phyloP scores from a whole-genome alignment of 2,329 filamentous ascomycete genomes.

The Bipolaris gigantea region DNA sequence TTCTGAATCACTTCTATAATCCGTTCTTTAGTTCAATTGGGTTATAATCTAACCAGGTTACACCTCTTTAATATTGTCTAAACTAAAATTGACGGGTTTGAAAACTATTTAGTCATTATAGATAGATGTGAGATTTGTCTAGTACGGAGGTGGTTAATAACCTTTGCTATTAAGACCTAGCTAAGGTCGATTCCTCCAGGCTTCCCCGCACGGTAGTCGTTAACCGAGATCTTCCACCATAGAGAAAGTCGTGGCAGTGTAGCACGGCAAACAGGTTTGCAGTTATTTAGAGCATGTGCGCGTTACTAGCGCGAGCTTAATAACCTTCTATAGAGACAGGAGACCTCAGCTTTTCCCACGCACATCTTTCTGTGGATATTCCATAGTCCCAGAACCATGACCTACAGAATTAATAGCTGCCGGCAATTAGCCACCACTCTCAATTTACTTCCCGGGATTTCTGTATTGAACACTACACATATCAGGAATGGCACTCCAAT shows the following conservation, averaged over 20 bases:
- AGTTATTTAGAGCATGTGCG: background rate
- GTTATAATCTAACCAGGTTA: too few species aligned
- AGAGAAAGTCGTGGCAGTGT: background rate
- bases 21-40: too few species aligned
- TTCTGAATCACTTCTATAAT: too few species aligned
- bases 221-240: background rate
- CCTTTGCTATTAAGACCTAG: too few species aligned
- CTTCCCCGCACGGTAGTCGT: background rate
- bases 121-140: too few species aligned
- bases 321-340: background rate
- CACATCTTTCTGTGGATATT: background rate
- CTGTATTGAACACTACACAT: conserved; percentile 12
- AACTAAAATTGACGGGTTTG: too few species aligned
- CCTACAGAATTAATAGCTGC: conserved; percentile 6
- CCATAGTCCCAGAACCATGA: background rate
- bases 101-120: too few species aligned
- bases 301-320: background rate
- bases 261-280: background rate
- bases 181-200: background rate
- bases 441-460: conserved; percentile 1
- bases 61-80: too few species aligned
- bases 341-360: background rate
- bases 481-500: conserved; percentile 4
- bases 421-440: conserved; percentile 8
- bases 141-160: too few species aligned